These are phyloP conservation scores for Debaryomyces udenii DNA, from an alignment of 1,139 yeast genomes.

Conservation along the genomic window DNA sequence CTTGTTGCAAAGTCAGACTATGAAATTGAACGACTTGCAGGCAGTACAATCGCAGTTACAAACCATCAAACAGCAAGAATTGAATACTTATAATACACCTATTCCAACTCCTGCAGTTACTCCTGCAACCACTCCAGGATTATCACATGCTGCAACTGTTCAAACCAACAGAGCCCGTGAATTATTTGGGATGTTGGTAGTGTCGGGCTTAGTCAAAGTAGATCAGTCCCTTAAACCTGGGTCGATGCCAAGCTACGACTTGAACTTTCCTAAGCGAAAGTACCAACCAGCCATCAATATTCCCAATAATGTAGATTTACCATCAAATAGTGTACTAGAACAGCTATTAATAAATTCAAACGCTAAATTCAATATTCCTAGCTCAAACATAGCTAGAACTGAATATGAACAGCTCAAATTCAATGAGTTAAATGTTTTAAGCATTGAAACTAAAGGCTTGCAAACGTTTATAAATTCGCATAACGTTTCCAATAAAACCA, in stretches of 20 bases:
- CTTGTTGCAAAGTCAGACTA: conserved; percentile 40
- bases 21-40: conserved; percentile 45
- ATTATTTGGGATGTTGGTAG: conserved; percentile 36
- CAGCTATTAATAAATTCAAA: conserved; percentile 29
- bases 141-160: conserved; percentile 16
- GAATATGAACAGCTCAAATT: conserved; percentile 35
- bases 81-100: conserved; percentile 18
- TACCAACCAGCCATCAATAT: conserved; percentile 21
- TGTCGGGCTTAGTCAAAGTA: conserved; percentile 41
- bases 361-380: conserved; percentile 11
- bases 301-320: conserved; percentile 18
- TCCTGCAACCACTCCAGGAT: conserved; percentile 16
- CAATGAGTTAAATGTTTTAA: conserved; percentile 32
- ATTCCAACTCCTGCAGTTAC: conserved; percentile 13
- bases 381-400: conserved; percentile 27
- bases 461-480: conserved; percentile 45
- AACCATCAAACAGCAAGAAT: conserved; percentile 40
- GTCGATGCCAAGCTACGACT: conserved; percentile 39
- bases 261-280: conserved; percentile 41
- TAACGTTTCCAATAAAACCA: conserved; percentile 29
- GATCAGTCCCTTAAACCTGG: conserved; percentile 51
- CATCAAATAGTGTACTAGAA: conserved; percentile 35
- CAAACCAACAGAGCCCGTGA: conserved; percentile 21
- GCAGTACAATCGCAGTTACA: conserved; percentile 43
- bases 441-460: conserved; percentile 24